Conservation (phyloP, 306 rosid species). For the Quillaja saponaria region DNA sequence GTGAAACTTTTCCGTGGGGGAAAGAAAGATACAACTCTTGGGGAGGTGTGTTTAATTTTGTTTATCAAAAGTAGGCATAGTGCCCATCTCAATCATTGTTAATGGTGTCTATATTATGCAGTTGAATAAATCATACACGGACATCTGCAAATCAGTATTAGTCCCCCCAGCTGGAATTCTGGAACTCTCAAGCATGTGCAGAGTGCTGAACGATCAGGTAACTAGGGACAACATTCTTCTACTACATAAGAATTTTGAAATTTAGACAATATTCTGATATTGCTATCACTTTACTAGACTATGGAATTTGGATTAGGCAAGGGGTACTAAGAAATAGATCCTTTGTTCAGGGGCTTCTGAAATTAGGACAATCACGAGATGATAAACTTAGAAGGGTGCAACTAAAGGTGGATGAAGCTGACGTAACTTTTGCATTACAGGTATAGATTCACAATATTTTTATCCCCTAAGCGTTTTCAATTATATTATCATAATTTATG, state of each 20-base stretch:
- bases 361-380: slow-evolving; percentile 48
- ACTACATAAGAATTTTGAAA: no score
- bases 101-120: slow-evolving; percentile 19
- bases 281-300: not conserved
- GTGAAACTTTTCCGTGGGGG: slow-evolving; percentile 51
- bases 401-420: slow-evolving; percentile 51
- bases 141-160: slow-evolving; percentile 43
- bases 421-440: slow-evolving; percentile 55
- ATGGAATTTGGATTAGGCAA: not conserved
- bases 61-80: not conserved
- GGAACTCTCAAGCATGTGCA: slow-evolving; percentile 53
- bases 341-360: slow-evolving; percentile 53
- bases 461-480: not conserved
- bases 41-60: slow-evolving; percentile 42
- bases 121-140: slow-evolving; percentile 53
- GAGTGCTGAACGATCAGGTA: slow-evolving; percentile 65
- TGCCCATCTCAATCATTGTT: not conserved
- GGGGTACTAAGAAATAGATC: slow-evolving; percentile 4
- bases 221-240: not conserved
- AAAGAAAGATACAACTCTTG: slow-evolving; percentile 54
- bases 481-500: not conserved
- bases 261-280: not conserved
- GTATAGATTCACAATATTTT: slow-evolving; percentile 36
- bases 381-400: slow-evolving; percentile 49
- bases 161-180: slow-evolving; percentile 47